Base-by-base conservation (phyloP, 1,284 basidiomycete species). In the Marasmius oreades region DNA sequence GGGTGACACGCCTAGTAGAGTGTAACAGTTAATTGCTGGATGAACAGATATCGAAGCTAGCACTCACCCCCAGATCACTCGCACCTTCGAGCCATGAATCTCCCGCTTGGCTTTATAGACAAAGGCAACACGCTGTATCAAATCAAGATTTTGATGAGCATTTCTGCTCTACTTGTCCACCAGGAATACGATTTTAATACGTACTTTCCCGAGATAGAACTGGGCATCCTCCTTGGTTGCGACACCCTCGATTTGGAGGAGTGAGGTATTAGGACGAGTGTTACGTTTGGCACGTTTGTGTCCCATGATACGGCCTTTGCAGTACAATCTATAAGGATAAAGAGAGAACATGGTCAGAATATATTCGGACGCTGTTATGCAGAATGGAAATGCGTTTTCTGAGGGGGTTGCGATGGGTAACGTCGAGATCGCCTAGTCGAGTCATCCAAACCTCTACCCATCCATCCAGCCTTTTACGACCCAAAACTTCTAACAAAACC, bases 211-310 rank as follows among this genome's bases (percentile, higher is more conserved):
- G 62, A 98, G 86, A 84, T 99, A 99, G 78, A 95, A 96, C 74
- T 95, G 90, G 53, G 95, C 93, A 68, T 97, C 95, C 79, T 97
- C 87, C 78, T 94, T 92, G 69, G 80, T 88, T 67, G 88, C 86
- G 58, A 98, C 95, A 73, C 96, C 96, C 81, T 99, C 96, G 72
- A 99, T 94, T 79, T 96, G 93, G 71, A 99, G 78, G 68, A 99
- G 87, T 59, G 94, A 93, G 64, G 95, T 97, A 83, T 96, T 96
- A 71, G 94, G 94, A 72, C 88, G 84, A 63, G 90, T 84, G 84
- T 97, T 98, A 74, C 93, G 90, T 84, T 98, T 98, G 67, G 92
- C 94, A 67, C 97, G 93, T 83, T 98, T 96, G 92, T 97, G 93
- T 67, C 95, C 93, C 72, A 98, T 84, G 72, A 99, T 88, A 71